Base-by-base conservation (phyloP, 108 stramenopile genomes). In the Nannochloropsis salina region DNA sequence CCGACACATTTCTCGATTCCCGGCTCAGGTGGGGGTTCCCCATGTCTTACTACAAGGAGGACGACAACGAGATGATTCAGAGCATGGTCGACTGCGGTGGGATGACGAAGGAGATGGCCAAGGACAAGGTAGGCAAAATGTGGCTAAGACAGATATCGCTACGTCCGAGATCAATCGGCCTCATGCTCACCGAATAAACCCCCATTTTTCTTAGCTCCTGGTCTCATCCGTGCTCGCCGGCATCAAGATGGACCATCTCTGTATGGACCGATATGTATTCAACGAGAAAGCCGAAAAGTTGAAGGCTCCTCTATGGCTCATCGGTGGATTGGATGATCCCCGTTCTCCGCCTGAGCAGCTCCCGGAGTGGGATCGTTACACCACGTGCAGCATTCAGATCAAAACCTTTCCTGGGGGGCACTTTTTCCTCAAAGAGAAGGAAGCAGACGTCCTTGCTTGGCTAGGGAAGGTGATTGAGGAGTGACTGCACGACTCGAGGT, bases 21-120 rank as follows among this genome's bases (percentile, higher is more conserved):
- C 31, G 31, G n/a, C 61, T n/a, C n/a, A 74, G 61, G 61, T 74
- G 61, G 61, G 61, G 61, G 20, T 74, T 74, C 61, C 61, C 61
- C 61, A 74, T 74, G 61, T 74, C 61, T n/a, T 74, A 74, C 61
- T 74, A 74, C 61, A 74, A 74, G 61, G 61, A 74, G 61, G 61
- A 74, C 61, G 61, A 74, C n/a, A 2, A 74, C 61, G 61, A 74
- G 61, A 74, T 74, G 61, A 74, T 74, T 8, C 61, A 74, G 61
- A 74, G 61, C 61, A 74, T 74, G 61, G 61, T 74, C 61, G 61
- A 74, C 6, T 74, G 61, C n/a, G 61, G 61, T n/a, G 61, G 61
- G 61, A 74, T 74, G 61, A 74, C 61, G 20, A 74, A 74, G 61
- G 61, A 74, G 61, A 74, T 74, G 61, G 61, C 61, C 3, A 74